These are phyloP conservation scores for Penicillium canescens DNA, from an alignment of 495 filamentous ascomycete genomes.

Conservation along the genomic window DNA sequence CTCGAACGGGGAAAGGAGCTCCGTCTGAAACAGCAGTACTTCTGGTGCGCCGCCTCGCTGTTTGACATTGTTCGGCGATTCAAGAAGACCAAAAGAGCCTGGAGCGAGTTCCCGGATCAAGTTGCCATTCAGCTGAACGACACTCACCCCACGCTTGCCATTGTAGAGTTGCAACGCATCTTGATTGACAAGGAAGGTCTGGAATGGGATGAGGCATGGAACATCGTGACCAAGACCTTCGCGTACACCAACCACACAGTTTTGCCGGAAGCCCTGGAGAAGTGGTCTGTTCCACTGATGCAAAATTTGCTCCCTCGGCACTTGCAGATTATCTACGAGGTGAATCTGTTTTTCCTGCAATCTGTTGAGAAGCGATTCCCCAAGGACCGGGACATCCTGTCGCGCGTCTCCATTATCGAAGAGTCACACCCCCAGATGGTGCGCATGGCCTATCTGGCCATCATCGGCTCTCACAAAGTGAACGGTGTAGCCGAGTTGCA, in stretches of 20 bases:
- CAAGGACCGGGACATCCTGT: conserved; percentile 80
- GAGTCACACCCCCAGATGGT: conserved; percentile 98
- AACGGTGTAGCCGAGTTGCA: conserved; percentile 97
- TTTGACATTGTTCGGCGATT: conserved; percentile 95
- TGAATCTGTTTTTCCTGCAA: conserved; percentile 93
- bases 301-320: conserved; percentile 93
- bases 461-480: conserved; percentile 98
- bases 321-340: conserved; percentile 97
- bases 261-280: conserved; percentile 93
- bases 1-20: conserved; percentile 96
- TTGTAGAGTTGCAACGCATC: conserved; percentile 93
- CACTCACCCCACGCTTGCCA: conserved; percentile 93
- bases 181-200: conserved; percentile 86
- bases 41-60: conserved; percentile 97
- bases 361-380: conserved; percentile 86
- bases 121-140: conserved; percentile 98
- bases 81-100: conserved; percentile 92
- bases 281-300: conserved; percentile 93
- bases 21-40: conserved; percentile 98
- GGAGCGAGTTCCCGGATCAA: conserved; percentile 91
- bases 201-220: conserved; percentile 93
- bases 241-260: conserved; percentile 99
- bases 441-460: conserved; percentile 91
- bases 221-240: conserved; percentile 74
- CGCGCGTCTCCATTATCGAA: conserved; percentile 91